Evolutionary conservation across 805 yeast genomes (phyloP).

Genomic region (Saturnispora ahearnii): DNA sequence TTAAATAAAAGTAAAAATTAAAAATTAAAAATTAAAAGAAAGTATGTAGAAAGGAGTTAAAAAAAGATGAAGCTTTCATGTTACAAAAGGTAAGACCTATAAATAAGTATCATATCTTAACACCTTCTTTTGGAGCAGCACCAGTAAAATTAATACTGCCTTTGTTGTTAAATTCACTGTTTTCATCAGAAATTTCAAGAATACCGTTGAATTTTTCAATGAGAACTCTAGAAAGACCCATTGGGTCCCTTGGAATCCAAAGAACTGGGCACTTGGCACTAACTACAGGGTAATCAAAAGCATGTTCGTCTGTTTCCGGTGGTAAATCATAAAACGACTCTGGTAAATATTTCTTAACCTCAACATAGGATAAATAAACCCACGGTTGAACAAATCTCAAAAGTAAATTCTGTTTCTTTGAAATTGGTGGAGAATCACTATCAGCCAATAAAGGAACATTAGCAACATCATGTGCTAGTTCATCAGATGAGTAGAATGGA

Average conservation of each 20-base stretch:
- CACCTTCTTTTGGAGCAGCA: slow-evolving; percentile 35
- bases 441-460: slow-evolving; percentile 62
- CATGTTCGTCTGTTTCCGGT: slow-evolving; percentile 43
- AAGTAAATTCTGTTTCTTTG: slow-evolving; percentile 14
- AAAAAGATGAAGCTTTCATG: background rate
- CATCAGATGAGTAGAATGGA: slow-evolving; percentile 9
- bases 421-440: slow-evolving; percentile 33
- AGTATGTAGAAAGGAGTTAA: background rate
- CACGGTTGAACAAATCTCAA: slow-evolving; percentile 48
- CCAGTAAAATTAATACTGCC: slow-evolving; percentile 41
- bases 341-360: slow-evolving; percentile 45
- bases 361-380: slow-evolving; percentile 39
- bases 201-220: slow-evolving; percentile 47
- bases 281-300: slow-evolving; percentile 72
- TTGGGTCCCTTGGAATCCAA: slow-evolving; percentile 89
- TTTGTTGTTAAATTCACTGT: slow-evolving; percentile 48
- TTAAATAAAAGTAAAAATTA: background rate
- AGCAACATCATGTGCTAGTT: slow-evolving; percentile 1
- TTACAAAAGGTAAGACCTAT: no score
- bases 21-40: background rate
- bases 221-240: slow-evolving; percentile 64
- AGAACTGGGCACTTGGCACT: slow-evolving; percentile 60
- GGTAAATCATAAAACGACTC: slow-evolving; percentile 46
- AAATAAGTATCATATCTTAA: background rate
- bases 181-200: slow-evolving; percentile 58